Conservation (phyloP, 139 green algal species). For the Nannochloris sp. region DNA sequence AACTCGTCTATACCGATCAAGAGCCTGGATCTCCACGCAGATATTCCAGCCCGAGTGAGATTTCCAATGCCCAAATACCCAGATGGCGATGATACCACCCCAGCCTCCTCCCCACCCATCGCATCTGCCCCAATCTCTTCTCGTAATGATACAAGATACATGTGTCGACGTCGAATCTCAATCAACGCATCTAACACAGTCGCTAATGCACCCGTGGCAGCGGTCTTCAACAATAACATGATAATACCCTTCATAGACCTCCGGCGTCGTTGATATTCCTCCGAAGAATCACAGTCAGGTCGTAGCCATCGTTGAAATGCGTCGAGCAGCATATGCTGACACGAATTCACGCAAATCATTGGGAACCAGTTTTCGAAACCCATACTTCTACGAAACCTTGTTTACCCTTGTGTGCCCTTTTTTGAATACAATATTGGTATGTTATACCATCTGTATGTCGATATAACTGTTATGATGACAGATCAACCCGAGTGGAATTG, state of each 20-base stretch:
- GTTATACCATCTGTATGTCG: too few relatives aligned
- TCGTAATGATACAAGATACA: conserved; percentile 12
- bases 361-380: conserved; percentile 13
- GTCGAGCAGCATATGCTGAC: conserved; percentile 32
- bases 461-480: too few relatives aligned
- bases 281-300: conserved; percentile 11
- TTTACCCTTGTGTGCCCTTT: too few relatives aligned
- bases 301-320: conserved; percentile 26
- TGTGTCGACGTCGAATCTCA: conserved; percentile 23
- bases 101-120: conserved; percentile 1
- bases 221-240: conserved; percentile 24
- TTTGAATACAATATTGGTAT: too few relatives aligned
- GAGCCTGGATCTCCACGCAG: conserved; percentile 24
- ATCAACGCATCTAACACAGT: conserved; percentile 31
- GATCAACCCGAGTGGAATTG: not conserved
- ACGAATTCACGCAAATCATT: conserved; percentile 20
- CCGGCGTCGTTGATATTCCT: not conserved
- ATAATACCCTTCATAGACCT: conserved; percentile 14
- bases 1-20: conserved; percentile 27
- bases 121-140: conserved; percentile 1
- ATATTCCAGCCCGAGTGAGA: conserved; percentile 21
- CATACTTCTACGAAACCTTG: too few relatives aligned
- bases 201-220: conserved; percentile 29
- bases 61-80: conserved; percentile 9
- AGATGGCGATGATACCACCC: not conserved